phyloP scores from a whole-genome alignment of 495 filamentous ascomycete genomes.

The Pyrenopolyporus hunteri region DNA sequence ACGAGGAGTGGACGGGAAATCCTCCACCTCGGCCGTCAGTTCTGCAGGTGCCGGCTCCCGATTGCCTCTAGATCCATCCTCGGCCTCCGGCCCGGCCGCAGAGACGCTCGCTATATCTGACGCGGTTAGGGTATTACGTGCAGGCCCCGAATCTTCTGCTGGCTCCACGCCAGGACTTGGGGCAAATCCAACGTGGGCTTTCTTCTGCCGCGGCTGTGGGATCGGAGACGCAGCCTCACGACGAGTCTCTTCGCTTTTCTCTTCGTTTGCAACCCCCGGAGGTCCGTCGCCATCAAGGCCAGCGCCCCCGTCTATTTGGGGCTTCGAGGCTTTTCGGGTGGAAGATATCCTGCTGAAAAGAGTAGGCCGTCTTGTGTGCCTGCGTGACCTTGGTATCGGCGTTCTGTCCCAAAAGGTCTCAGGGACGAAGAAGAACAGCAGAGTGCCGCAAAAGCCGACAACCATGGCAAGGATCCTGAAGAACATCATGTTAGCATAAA shows the following conservation, averaged over 20 bases:
- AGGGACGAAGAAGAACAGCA: constrained; percentile 90
- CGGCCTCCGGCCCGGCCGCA: background rate
- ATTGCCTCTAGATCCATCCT: background rate
- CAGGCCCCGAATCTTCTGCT: background rate
- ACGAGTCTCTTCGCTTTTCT: constrained; percentile 14
- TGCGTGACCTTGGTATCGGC: constrained; percentile 63
- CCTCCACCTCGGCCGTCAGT: constrained; percentile 2
- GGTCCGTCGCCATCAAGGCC: constrained; percentile 6
- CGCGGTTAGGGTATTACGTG: background rate
- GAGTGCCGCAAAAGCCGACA: constrained; percentile 72
- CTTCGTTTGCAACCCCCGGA: background rate
- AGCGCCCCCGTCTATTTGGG: constrained; percentile 4
- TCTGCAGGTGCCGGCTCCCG: background rate
- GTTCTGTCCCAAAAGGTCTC: constrained; percentile 97
- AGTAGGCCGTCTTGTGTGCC: constrained; percentile 42
- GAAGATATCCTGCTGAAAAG: constrained; percentile 53
- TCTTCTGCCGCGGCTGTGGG: constrained; percentile 30
- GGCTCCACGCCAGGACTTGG: constrained; percentile 37
- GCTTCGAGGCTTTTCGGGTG: constrained; percentile 24
- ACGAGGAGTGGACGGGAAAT: background rate
- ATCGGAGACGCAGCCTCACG: constrained; percentile 11
- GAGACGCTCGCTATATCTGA: background rate
- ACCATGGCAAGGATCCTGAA: constrained; percentile 82
- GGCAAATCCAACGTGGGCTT: constrained; percentile 63
- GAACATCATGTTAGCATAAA: constrained; percentile 31